Conservation (phyloP, 768 basidiomycete genomes). For the Hortiboletus campestris region DNA sequence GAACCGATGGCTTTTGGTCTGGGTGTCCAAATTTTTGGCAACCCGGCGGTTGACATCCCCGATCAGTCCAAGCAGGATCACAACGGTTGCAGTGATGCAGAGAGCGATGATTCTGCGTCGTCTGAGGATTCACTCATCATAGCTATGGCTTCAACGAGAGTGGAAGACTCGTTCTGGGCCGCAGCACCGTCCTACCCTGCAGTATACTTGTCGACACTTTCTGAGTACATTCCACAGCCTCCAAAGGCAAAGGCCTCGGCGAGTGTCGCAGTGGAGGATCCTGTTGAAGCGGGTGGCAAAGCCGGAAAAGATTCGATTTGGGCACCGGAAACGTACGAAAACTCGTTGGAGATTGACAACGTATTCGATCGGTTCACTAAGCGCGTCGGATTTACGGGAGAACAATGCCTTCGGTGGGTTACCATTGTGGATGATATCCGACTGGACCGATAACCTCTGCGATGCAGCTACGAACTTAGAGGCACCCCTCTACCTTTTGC, state of each 20-base stretch:
- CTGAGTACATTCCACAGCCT: slow-evolving; percentile 68
- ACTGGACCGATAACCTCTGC: not conserved
- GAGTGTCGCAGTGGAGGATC: slow-evolving; percentile 39
- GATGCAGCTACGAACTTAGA: slow-evolving; percentile 77
- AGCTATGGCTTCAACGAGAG: slow-evolving; percentile 53
- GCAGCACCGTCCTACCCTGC: slow-evolving; percentile 63
- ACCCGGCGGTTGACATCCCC: slow-evolving; percentile 17
- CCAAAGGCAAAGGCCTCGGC: slow-evolving; percentile 47
- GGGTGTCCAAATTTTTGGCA: slow-evolving; percentile 68
- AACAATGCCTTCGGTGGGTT: slow-evolving; percentile 82
- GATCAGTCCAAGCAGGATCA: slow-evolving; percentile 10
- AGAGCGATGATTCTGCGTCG: slow-evolving; percentile 35
- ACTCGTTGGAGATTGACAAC: slow-evolving; percentile 74
- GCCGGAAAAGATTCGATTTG: slow-evolving; percentile 51
- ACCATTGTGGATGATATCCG: not conserved
- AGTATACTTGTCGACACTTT: slow-evolving; percentile 69
- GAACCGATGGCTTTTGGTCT: slow-evolving; percentile 47
- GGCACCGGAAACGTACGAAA: slow-evolving; percentile 78
- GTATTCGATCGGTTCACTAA: slow-evolving; percentile 84
- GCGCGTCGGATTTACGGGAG: slow-evolving; percentile 64
- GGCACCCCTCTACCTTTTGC: slow-evolving; percentile 84
- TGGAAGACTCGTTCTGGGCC: slow-evolving; percentile 65
- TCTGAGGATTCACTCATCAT: slow-evolving; percentile 53
- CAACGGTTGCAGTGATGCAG: slow-evolving; percentile 32
- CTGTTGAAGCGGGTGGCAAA: slow-evolving; percentile 41